Evolutionary conservation across 257 asterid genomes (phyloP).

Genomic region (Coffea canephora): DNA sequence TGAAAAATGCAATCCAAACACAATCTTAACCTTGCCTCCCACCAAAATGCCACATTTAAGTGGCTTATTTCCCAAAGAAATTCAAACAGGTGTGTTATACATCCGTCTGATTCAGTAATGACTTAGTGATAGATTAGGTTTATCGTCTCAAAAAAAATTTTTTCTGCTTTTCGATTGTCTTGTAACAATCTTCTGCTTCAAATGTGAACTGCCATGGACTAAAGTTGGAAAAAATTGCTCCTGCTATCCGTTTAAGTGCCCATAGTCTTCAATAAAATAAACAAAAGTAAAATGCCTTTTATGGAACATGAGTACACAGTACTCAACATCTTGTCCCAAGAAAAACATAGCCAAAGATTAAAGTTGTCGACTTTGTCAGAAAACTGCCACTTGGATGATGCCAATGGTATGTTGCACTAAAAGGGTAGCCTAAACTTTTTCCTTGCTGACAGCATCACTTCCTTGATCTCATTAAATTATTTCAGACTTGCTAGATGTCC

Average conservation of each 20-base stretch:
- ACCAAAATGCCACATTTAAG: too few species aligned
- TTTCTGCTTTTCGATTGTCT: background rate
- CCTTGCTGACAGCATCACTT: background rate
- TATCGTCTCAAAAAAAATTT: too few species aligned
- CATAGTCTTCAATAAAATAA: background rate
- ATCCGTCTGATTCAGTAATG: too few species aligned
- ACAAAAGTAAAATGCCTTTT: background rate
- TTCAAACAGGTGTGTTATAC: too few species aligned
- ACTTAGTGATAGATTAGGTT: too few species aligned
- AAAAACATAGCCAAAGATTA: background rate
- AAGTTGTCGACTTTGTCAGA: background rate
- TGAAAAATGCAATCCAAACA: too few species aligned
- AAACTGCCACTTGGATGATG: slow-evolving; percentile 4
- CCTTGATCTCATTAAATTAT: background rate
- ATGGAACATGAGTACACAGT: background rate
- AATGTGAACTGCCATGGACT: background rate
- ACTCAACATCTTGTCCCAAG: background rate
- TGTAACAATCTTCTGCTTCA: background rate
- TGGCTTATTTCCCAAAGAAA: too few species aligned
- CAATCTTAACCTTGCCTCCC: too few species aligned
- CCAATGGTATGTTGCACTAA: background rate
- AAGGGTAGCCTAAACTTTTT: background rate
- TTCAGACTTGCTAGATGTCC: background rate
- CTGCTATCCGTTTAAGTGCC: background rate
- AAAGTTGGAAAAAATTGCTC: background rate